Evolutionary conservation across 345 rosid species (phyloP).

Genomic region (Eucalyptus lansdowneana): DNA sequence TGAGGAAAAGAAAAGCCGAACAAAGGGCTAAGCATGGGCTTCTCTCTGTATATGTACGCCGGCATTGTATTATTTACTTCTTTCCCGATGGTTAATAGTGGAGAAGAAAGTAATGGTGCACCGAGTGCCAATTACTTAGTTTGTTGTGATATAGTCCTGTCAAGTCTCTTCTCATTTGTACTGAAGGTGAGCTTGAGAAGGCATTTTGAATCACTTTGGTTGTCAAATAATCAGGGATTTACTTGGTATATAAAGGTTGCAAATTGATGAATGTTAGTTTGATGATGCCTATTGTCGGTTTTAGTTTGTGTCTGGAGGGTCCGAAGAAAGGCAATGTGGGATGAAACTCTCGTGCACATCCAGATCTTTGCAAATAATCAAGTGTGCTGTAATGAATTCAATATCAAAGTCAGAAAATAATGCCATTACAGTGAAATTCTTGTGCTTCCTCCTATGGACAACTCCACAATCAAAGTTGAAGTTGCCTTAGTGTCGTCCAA

Average conservation of each 20-base stretch:
- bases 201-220: background rate
- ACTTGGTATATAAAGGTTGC: background rate
- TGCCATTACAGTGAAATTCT: background rate
- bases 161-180: background rate
- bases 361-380: background rate
- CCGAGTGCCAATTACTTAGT: background rate
- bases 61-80: background rate
- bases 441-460: background rate
- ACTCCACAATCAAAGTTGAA: background rate
- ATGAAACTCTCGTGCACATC: background rate
- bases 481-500: background rate
- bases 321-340: background rate
- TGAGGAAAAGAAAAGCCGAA: conserved; percentile 45
- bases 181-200: background rate
- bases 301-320: background rate
- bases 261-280: background rate
- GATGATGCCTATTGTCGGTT: background rate
- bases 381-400: background rate
- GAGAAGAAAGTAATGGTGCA: background rate
- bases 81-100: background rate
- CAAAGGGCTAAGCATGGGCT: background rate
- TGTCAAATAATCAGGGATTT: background rate
- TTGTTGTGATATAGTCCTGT: background rate
- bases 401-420: background rate
- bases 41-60: background rate